Evolutionary conservation across 768 basidiomycete species (phyloP), one percentile per base, ranked within the genome.

Genomic region (Strobilomyces confusus): DNA sequence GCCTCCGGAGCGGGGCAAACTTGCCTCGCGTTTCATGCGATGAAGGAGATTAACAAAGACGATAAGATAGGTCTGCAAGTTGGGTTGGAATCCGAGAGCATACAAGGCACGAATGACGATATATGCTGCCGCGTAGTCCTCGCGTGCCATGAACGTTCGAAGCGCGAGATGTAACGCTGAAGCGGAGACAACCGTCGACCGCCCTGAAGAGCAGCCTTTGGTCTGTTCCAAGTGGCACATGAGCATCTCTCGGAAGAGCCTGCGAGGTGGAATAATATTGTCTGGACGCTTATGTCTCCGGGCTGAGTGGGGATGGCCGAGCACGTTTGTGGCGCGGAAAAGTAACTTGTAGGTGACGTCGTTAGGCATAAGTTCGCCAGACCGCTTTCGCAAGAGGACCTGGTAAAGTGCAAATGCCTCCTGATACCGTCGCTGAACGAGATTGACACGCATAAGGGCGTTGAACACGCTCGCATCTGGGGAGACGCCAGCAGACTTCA

Each of bases 51-150:
- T 72, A 6, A 73, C 69, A 30, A 78, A 12, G 30, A 79, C 68
- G 15, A 72, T 64, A 37, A 67, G 68, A 55, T 80, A 81, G 2
- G 73, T 73, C 40, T 64, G 67, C 8, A 70, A 57, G 30, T 70
- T 72, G 13, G 74, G 60, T 1, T 58, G 57, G 13, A 76, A 60
- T 2, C 64, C 61, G 32, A 72, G 63, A 0, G 54, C 45, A 15
- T 44, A 36, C 50, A 75, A 69, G 9, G 71, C 56, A 22, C 64
- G 67, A 9, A 83, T 52, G 17, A 66, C 66, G 43, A 77, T 60
- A 55, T 72, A 72, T 1, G 78, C 80, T 1, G 71, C 81, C 12
- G 77, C 63, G 52, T 79, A 82, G 64, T 83, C 82, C 3, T 67
- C 65, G 11, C 65, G 59, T 0, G 61, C 62, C 49, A 83, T 63